phyloP scores from a whole-genome alignment of 441 rosid genomes.

The Populus hybrid region DNA sequence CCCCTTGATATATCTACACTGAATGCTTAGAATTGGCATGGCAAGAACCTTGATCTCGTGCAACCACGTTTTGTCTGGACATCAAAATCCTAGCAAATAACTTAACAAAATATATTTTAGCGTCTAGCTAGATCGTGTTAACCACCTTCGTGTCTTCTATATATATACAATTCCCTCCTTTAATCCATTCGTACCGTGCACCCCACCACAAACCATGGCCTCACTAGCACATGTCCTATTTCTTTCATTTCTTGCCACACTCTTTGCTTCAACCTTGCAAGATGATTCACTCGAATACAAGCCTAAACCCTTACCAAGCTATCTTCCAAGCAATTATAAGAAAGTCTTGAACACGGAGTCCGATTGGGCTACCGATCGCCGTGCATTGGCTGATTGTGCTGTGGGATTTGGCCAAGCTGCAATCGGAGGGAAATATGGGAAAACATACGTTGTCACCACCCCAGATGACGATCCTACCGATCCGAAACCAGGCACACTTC shows the following conservation, averaged over 20 bases:
- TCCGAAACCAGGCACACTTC: conserved; percentile 74
- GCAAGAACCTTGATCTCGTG: too few relatives aligned
- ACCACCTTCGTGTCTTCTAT: too few relatives aligned
- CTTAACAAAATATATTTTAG: too few relatives aligned
- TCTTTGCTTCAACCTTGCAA: conserved; percentile 8
- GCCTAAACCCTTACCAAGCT: conserved; percentile 15
- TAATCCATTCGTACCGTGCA: not conserved
- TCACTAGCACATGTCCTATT: conserved; percentile 6
- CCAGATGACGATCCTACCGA: conserved; percentile 64
- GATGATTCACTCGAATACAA: conserved; percentile 19
- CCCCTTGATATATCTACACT: too few relatives aligned
- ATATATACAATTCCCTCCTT: too few relatives aligned
- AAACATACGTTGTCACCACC: conserved; percentile 47
- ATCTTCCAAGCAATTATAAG: conserved; percentile 22
- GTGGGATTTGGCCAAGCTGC: conserved; percentile 62
- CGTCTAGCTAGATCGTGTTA: too few relatives aligned
- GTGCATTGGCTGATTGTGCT: conserved; percentile 50
- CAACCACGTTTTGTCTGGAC: too few relatives aligned
- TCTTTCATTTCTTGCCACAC: conserved; percentile 26
- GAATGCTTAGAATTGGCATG: too few relatives aligned
- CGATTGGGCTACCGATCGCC: conserved; percentile 51
- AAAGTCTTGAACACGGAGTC: conserved; percentile 55
- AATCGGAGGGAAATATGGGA: conserved; percentile 59
- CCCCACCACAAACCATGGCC: conserved; percentile 38
- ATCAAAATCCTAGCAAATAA: too few relatives aligned